Conservation (phyloP, 805 yeast species). For the Cyberlindnera mycetangii region DNA sequence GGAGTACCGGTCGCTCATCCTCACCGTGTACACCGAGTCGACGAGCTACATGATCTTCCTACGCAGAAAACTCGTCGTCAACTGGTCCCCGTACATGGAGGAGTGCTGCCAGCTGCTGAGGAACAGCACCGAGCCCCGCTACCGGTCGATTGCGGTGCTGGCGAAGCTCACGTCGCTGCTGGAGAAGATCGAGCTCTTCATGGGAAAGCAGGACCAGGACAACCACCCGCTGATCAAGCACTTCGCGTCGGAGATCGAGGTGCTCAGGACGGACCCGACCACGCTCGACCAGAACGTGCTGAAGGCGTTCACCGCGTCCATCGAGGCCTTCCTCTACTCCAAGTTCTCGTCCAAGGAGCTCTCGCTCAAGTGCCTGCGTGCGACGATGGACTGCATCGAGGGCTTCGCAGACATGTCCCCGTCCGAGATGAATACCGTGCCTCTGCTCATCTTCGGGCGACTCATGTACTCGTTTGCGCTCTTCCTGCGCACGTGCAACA, state of each 20-base stretch:
- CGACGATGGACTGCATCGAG: slow-evolving; percentile 20
- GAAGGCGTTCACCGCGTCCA: slow-evolving; percentile 22
- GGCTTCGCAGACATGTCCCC: slow-evolving; percentile 17
- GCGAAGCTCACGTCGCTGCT: slow-evolving; percentile 57
- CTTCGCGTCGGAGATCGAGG: slow-evolving; percentile 19
- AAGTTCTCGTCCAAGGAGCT: slow-evolving; percentile 17
- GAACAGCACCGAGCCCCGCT: slow-evolving; percentile 29
- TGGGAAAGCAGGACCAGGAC: slow-evolving; percentile 16
- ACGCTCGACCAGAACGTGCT: slow-evolving; percentile 15
- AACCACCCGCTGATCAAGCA: slow-evolving; percentile 19
- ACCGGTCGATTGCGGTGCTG: slow-evolving; percentile 49
- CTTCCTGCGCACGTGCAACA: slow-evolving; percentile 23
- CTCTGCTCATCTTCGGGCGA: slow-evolving; percentile 27
- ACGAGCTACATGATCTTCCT: slow-evolving; percentile 64
- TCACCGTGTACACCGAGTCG: slow-evolving; percentile 59
- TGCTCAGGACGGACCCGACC: slow-evolving; percentile 6
- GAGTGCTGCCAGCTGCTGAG: slow-evolving; percentile 55
- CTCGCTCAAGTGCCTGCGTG: slow-evolving; percentile 22
- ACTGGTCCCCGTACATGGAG: slow-evolving; percentile 61
- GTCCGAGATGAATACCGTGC: slow-evolving; percentile 18
- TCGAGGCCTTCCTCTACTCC: slow-evolving; percentile 27
- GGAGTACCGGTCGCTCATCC: slow-evolving; percentile 50
- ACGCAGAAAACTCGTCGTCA: slow-evolving; percentile 57
- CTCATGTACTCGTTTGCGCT: slow-evolving; percentile 29
- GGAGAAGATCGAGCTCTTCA: slow-evolving; percentile 46